These are phyloP conservation scores for Botryosphaeria dothidea DNA, from an alignment of 2,329 filamentous ascomycete species.

Conservation along the genomic window DNA sequence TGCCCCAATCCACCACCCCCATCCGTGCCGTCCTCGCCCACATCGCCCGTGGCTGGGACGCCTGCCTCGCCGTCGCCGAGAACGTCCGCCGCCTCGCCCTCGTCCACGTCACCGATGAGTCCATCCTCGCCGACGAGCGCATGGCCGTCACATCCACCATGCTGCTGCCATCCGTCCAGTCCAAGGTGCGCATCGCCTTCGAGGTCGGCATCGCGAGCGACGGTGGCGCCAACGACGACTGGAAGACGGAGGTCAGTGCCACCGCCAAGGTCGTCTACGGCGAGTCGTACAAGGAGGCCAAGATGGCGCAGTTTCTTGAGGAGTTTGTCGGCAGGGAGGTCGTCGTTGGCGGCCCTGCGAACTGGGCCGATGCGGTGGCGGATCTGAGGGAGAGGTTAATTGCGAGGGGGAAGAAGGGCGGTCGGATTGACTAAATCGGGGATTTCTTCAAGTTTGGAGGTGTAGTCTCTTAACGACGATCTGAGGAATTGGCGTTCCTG, in stretches of 20 bases:
- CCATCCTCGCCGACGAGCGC: conserved; percentile 64
- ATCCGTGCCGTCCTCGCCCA: conserved; percentile 60
- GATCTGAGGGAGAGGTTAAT: conserved; percentile 47
- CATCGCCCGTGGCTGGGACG: conserved; percentile 67
- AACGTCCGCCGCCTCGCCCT: conserved; percentile 64
- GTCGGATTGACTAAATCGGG: conserved; percentile 30
- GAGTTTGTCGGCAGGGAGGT: conserved; percentile 49
- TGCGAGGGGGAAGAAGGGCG: conserved; percentile 45
- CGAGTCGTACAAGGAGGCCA: conserved; percentile 72
- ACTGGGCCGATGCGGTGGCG: conserved; percentile 45
- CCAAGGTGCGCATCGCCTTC: conserved; percentile 67
- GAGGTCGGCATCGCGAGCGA: conserved; percentile 59
- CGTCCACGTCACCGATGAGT: conserved; percentile 65
- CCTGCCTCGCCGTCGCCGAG: conserved; percentile 59
- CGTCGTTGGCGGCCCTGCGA: conserved; percentile 24
- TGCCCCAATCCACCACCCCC: conserved; percentile 60
- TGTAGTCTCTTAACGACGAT: neutral
- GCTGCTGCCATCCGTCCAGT: conserved; percentile 64
- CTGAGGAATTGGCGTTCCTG: neutral
- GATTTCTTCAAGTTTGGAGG: neutral
- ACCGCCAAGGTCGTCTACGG: conserved; percentile 70
- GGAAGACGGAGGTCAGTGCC: conserved; percentile 29
- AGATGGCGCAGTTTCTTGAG: conserved; percentile 71
- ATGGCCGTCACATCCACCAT: conserved; percentile 64
- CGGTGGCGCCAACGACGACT: conserved; percentile 44